Percentiles rank a stretch among this genome's conserved stretches.
Conservation (phyloP, 2,329 filamentous ascomycete genomes). For the Stromatinia cepivora region DNA sequence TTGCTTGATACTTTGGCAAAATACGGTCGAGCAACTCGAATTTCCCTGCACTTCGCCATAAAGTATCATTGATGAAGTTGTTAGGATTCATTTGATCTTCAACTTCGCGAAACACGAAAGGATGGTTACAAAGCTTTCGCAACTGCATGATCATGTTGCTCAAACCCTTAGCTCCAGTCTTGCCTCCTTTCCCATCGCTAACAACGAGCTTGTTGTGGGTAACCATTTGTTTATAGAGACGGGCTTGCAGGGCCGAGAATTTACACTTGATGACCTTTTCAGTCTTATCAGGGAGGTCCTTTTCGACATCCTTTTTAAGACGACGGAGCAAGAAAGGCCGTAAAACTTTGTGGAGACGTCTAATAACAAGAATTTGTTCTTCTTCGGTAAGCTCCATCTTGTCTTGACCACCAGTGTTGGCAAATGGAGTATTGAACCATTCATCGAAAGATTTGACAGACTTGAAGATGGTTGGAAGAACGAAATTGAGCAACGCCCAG, state of each 20-base stretch:
- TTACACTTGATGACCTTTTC: conserved; percentile 99
- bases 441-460: conserved; percentile 98
- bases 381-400: conserved; percentile 99
- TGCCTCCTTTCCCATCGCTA: conserved; percentile 91
- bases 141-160: conserved; percentile 99
- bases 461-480: conserved; percentile 97
- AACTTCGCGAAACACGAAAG: conserved; percentile 96
- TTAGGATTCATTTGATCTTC: conserved; percentile 97
- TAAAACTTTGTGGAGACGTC: conserved; percentile 95
- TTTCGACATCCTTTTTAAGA: conserved; percentile 99
- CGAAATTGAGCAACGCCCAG: conserved; percentile 98
- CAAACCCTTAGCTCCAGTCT: conserved; percentile 87
- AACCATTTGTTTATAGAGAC: conserved; percentile 96
- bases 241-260: conserved; percentile 90
- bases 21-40: conserved; percentile 93
- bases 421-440: conserved; percentile 99
- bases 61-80: conserved; percentile 82
- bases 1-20: conserved; percentile 87
- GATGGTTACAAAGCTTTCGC: conserved; percentile 97
- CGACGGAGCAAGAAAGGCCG: conserved; percentile 95
- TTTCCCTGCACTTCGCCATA: conserved; percentile 96
- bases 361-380: conserved; percentile 97
- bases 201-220: conserved; percentile 94
- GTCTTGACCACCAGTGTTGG: conserved; percentile 95
- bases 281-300: conserved; percentile 97